phyloP scores from a whole-genome alignment of 2,329 filamentous ascomycete species.

The Beauveria bassiana region DNA sequence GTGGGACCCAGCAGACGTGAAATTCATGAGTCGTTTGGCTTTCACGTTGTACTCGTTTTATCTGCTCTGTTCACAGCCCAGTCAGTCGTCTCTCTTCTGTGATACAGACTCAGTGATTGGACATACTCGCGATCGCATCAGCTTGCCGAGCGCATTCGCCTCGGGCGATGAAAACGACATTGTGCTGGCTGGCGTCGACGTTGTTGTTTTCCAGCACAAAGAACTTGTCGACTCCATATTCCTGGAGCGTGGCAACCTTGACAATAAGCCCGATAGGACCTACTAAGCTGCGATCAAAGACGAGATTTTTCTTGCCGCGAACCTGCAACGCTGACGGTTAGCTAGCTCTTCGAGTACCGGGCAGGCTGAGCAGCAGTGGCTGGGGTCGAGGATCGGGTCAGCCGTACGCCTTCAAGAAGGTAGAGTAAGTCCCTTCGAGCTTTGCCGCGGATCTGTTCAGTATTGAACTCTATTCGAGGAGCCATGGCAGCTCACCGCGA shows the following conservation, averaged over 20 bases:
- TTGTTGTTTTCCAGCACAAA: constrained; percentile 96
- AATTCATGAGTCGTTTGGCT: constrained; percentile 91
- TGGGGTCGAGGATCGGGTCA: constrained; percentile 19
- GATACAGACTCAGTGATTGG: background rate
- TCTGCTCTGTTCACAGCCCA: constrained; percentile 57
- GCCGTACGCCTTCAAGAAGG: constrained; percentile 80
- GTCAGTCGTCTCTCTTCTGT: constrained; percentile 22
- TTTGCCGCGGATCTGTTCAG: constrained; percentile 69
- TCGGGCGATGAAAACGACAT: constrained; percentile 87
- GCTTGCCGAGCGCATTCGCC: constrained; percentile 83
- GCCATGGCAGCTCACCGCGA: constrained; percentile 53
- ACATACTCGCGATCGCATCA: constrained; percentile 79
- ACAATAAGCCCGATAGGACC: constrained; percentile 85
- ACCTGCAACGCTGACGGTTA: constrained; percentile 50
- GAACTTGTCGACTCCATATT: constrained; percentile 96
- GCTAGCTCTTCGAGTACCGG: constrained; percentile 10
- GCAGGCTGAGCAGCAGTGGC: background rate
- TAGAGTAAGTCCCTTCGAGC: constrained; percentile 83
- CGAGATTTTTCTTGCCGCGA: constrained; percentile 95
- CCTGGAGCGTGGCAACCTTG: constrained; percentile 90
- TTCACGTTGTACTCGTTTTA: constrained; percentile 80
- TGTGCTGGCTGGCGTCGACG: constrained; percentile 87
- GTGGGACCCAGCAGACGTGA: constrained; percentile 91
- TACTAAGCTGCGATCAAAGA: constrained; percentile 84
- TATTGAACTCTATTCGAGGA: constrained; percentile 63